These are phyloP conservation scores for Populus davidiana DNA, from an alignment of 345 rosid species.

Conservation along the genomic window DNA sequence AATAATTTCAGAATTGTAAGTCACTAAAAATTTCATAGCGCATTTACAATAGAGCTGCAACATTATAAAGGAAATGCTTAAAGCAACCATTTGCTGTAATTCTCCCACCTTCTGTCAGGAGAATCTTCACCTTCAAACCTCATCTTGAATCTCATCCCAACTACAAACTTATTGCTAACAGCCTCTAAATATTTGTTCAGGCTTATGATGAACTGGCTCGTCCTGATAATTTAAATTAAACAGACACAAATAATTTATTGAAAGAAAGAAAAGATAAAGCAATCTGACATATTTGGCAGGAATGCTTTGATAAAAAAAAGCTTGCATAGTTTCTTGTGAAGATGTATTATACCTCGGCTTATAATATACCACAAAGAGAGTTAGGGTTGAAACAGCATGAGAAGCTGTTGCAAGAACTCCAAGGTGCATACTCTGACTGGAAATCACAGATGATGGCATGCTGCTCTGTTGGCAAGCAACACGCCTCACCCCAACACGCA, in stretches of 20 bases:
- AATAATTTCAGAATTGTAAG: background rate
- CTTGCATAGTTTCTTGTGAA: background rate
- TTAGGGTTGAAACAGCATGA: slow-evolving; percentile 68
- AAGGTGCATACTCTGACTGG: slow-evolving; percentile 92
- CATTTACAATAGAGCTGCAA: background rate
- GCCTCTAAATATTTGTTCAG: slow-evolving; percentile 81
- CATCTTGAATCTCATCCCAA: slow-evolving; percentile 92
- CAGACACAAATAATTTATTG: background rate
- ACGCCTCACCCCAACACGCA: slow-evolving; percentile 83
- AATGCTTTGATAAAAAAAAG: background rate
- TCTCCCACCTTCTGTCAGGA: slow-evolving; percentile 74
- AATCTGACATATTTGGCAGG: background rate
- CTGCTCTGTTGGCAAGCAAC: slow-evolving; percentile 61
- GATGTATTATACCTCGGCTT: slow-evolving; percentile 64
- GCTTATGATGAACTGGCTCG: slow-evolving; percentile 86
- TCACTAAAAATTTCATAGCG: background rate
- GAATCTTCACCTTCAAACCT: slow-evolving; percentile 90
- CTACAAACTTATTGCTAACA: slow-evolving; percentile 50
- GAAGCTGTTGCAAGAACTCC: slow-evolving; percentile 97
- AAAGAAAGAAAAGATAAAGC: background rate
- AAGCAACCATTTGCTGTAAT: background rate
- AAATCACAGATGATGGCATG: slow-evolving; percentile 89
- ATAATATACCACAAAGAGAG: slow-evolving; percentile 77
- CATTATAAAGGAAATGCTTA: background rate
- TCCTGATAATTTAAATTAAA: slow-evolving; percentile 44